Evolutionary conservation across 345 rosid genomes (phyloP).

Genomic region (Leavenworthia alabamica): DNA sequence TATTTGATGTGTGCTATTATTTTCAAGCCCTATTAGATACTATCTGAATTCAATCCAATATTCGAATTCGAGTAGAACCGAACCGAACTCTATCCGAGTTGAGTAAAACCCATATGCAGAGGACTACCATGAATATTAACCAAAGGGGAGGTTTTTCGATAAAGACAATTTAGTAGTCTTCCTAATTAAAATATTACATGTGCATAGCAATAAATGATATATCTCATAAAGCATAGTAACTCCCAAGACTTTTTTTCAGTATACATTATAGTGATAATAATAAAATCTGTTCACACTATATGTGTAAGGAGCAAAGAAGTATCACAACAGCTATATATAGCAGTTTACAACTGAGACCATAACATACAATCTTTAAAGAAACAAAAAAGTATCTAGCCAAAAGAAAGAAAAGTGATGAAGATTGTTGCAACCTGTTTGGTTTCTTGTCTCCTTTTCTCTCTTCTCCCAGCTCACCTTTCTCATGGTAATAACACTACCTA

Average conservation of each 20-base stretch:
- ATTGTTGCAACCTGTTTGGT: not conserved
- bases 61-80: no score
- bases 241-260: not conserved
- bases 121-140: no score
- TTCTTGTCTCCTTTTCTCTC: conserved; percentile 13
- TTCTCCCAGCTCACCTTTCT: not conserved
- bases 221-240: no score
- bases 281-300: not conserved
- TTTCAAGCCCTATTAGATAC: no score
- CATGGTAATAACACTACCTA: not conserved
- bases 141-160: no score
- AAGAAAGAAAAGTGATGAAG: conserved; percentile 1
- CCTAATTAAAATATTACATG: no score
- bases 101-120: no score
- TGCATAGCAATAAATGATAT: no score
- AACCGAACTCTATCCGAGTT: no score
- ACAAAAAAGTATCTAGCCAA: not conserved
- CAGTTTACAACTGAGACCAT: not conserved
- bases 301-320: not conserved
- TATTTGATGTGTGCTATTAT: no score
- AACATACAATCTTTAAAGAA: not conserved
- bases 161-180: no score
- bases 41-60: no score
- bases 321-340: not conserved
- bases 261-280: not conserved